Base-by-base conservation (phyloP, 495 filamentous ascomycete genomes). In the Hypoxylon crocopeplum region DNA sequence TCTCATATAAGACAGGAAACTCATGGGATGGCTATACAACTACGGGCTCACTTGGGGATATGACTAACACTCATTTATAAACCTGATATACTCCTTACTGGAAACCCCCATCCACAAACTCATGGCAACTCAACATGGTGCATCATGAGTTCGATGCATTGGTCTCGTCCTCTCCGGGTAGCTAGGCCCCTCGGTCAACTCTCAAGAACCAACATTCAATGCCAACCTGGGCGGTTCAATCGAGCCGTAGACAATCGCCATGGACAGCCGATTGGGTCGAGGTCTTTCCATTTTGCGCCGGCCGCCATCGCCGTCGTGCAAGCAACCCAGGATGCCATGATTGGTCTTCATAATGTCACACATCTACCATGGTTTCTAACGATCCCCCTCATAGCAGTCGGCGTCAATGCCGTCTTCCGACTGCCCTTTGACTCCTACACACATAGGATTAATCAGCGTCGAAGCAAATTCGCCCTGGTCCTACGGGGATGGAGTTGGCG, bases 331-430 rank as follows among this genome's bases (percentile, higher is more conserved):
- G 64, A 72, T 44, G 64, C 86, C 36, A 74, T 94, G 42, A 74
- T 85, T n/a, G 62, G 72, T 36, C 63, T 93, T 2, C 91, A 94
- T 69, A 62, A 66, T 24, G 11, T 75, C 60, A 83, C 82, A 20
- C 75, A 77, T 38, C 79, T 88, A 2, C 83, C 91, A 56, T 96
- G 91, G 91, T 84, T 71, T 40, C 63, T 82, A 7, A 80, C 84
- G 20, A 82, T 96, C 47, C 91, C 92, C 0, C 76, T 89, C 48
- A 78, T 88, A 0, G 88, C 90, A 1, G 47, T 91, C 2, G 30
- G 82, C 39, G 73, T 93, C 41, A 86, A 86, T 48, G 75, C 79
- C 24, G 44, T 75, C 25, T 66, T 88, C 61, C 83, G 85, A 34
- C 64, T 87, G 2, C 89, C 89, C 0, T 54, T 88, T 2, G 72